Percentiles rank a stretch among this genome's conserved stretches.
Evolutionary conservation across 495 filamentous ascomycete species (phyloP).

Genomic region (Neurospora sp.): DNA sequence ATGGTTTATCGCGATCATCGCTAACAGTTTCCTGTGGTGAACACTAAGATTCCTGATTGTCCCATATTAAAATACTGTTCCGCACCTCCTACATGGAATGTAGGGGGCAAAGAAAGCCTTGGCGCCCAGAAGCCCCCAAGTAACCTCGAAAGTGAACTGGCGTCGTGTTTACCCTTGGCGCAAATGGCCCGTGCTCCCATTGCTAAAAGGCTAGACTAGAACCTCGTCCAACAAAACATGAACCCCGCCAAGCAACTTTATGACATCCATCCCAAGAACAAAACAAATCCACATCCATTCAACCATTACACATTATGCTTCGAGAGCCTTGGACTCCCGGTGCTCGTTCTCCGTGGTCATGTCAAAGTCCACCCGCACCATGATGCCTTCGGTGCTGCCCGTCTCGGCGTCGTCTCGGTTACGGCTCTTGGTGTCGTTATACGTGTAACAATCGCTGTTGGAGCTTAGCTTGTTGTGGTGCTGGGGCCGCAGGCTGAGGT

Average conservation of each 20-base stretch:
- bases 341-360: not conserved
- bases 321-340: not conserved
- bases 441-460: not conserved
- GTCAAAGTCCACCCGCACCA: constrained; percentile 8
- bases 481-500: not conserved
- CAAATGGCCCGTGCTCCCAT: not conserved
- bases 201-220: not conserved
- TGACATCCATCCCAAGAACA: too few relatives aligned
- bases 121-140: too few relatives aligned
- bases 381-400: constrained; percentile 8
- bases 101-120: too few relatives aligned
- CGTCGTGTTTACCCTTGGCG: not conserved
- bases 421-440: not conserved
- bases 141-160: not conserved
- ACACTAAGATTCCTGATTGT: too few relatives aligned
- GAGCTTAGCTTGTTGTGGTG: constrained; percentile 1
- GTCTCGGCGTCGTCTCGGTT: not conserved
- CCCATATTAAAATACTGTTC: too few relatives aligned
- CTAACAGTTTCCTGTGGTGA: too few relatives aligned
- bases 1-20: too few relatives aligned
- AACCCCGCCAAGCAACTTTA: not conserved
- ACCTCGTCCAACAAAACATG: not conserved
- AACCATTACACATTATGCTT: not conserved
- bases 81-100: too few relatives aligned
- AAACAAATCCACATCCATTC: not conserved